Base-by-base conservation (phyloP, 371 early-diverging fungal genomes). In the Mortierella sp. region DNA sequence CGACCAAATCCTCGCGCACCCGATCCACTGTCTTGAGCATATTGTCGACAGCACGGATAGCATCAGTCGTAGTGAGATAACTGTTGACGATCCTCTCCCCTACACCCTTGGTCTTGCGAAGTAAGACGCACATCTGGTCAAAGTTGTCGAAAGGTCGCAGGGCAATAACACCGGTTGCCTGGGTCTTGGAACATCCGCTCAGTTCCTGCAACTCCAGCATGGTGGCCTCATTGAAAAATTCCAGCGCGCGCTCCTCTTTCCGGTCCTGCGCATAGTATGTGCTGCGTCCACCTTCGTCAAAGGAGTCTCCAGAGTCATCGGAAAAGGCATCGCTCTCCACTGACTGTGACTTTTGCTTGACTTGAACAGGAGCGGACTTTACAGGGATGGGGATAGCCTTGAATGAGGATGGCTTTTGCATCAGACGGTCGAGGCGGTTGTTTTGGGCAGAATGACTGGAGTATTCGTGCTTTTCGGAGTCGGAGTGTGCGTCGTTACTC, bases 21-120 rank as follows among this genome's bases (percentile, higher is more conserved):
- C 84, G 88, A 80, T 92, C 93, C 52, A 94, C 93, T 24, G 90
- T 81, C 60, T 87, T 88, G 74, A 97, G 95, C 63, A 97, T 92
- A 44, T 79, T 78, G 75, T 97, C 97, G 28, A 97, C 95, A 26
- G 94, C 92, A 2, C 89, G 88, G 74, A 95, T 95, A 1, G 96
- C 96, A 74, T 93, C 91, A 73, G 94, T 82, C 45, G 95, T 92
- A 6, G 94, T 92, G 73, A 91, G 82, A 78, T 94, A 96, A 47
- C 91, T 89, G 50, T 91, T 89, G 50, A 95, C 90, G 38, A 94
- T 85, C 28, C 90, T 91, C 47, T 89, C 86, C 28, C 94, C 91
- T 24, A 95, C 87, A 8, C 95, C 94, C 14, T 89, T 89, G 28
- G 91, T 88, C 31, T 87, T 88, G 76, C 91, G 93, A 70, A 95